These are phyloP conservation scores for Haplographium delicatum DNA, from an alignment of 495 filamentous ascomycete species.

Conservation along the genomic window DNA sequence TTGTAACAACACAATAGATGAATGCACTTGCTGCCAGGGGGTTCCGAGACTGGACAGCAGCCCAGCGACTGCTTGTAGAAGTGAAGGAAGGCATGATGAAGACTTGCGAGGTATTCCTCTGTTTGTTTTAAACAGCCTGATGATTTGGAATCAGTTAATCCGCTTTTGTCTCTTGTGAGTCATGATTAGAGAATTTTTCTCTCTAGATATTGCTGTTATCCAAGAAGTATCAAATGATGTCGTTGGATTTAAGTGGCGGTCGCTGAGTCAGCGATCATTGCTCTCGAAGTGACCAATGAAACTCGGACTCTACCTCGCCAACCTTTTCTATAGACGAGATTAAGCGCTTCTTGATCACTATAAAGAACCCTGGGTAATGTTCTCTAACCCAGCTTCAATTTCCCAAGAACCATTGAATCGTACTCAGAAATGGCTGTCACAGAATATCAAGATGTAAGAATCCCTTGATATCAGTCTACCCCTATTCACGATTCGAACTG, in stretches of 20 bases:
- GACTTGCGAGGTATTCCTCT: background rate
- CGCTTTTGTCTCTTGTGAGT: too few relatives aligned
- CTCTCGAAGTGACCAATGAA: constrained; percentile 24
- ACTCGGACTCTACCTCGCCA: too few relatives aligned
- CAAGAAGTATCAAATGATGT: constrained; percentile 17
- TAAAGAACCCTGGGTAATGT: too few relatives aligned
- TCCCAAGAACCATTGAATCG: too few relatives aligned
- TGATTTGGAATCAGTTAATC: too few relatives aligned
- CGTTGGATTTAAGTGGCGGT: background rate
- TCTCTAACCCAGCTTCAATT: too few relatives aligned
- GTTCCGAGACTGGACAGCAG: constrained; percentile 49
- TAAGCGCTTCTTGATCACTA: background rate
- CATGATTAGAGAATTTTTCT: too few relatives aligned
- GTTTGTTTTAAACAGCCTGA: background rate
- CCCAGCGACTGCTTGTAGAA: constrained; percentile 46
- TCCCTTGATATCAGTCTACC: background rate
- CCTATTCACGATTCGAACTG: too few relatives aligned
- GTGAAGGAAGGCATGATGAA: constrained; percentile 10
- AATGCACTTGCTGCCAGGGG: constrained; percentile 44
- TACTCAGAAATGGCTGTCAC: constrained; percentile 16
- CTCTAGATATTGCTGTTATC: constrained; percentile 15
- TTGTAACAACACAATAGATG: constrained; percentile 58
- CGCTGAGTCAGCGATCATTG: constrained; percentile 12
- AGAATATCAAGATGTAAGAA: constrained; percentile 19
- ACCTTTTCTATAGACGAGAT: too few relatives aligned